Evolutionary conservation across 2,329 filamentous ascomycete species (phyloP), one percentile per base, ranked within the genome.

Genomic region (Samsoniella hepiali): DNA sequence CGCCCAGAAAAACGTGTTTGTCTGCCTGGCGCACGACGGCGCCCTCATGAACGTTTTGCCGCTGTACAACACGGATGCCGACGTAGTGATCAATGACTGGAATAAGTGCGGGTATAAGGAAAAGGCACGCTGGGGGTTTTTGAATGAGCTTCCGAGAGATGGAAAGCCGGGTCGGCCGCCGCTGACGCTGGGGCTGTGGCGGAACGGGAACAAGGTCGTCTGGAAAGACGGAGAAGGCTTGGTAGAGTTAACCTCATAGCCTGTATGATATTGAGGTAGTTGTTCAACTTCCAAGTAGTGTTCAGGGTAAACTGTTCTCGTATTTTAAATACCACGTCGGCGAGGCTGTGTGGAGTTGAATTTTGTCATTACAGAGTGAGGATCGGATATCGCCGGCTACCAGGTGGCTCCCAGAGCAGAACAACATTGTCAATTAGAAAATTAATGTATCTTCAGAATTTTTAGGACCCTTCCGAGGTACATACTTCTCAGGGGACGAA

Each of bases 11-110:
- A 63, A 63, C 42, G n/a, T 63, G 6, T 38, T 63, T 8, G 40
- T 63, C 17, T 63, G 61, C 38, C 54, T 63, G 11, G 61, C 61
- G 13, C 61, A 63, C 61, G 61, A 63, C 47, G 27, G 47, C 13
- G 61, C 54, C 1, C 53, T 63, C 4, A n/a, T 51, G 15, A 38
- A 58, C 4, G 22, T 44, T 1, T n/a, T 63, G 36, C 61, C 61
- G n/a, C 38, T 63, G 45, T 63, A 51, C 29, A 63, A 63, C 7
- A 34, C 53, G 9, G 17, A 51, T 45, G 34, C 22, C 31, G 34
- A 27, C 4, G 53, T 54, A 6, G 54, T 29, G 2, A 45, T 63
- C 2, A 63, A 58, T 27, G 61, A 53, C n/a, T 63, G 61, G 61
- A 58, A 58, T 13, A 45, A 34, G 5, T 17, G 54, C 15, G 54